Evolutionary conservation across 73 alveolate genomes (phyloP).

Genomic region (Paramecium caudatum): DNA sequence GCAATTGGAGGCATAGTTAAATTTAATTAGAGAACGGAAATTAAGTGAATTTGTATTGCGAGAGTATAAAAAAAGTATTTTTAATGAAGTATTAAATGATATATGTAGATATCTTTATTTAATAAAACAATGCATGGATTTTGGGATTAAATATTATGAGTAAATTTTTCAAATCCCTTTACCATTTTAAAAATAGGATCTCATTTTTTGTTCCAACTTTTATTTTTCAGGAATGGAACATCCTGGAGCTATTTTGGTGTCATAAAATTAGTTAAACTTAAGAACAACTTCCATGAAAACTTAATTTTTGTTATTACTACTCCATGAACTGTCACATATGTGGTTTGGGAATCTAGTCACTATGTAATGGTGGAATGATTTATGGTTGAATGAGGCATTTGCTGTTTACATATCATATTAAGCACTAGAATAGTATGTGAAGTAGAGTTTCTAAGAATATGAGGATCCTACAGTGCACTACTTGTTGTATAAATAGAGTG

Average conservation of each 20-base stretch:
- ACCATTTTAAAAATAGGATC: conserved; percentile 89
- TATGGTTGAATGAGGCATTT: conserved; percentile 98
- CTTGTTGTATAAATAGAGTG: background rate
- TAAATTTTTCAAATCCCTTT: conserved; percentile 82
- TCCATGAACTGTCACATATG: conserved; percentile 93
- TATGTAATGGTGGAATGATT: conserved; percentile 99
- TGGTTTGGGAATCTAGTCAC: conserved; percentile 98
- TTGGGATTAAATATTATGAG: conserved; percentile 72
- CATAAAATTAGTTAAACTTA: conserved; percentile 67
- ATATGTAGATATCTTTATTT: conserved; percentile 67
- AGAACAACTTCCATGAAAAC: conserved; percentile 74
- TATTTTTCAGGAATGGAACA: conserved; percentile 91
- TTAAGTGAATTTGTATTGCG: conserved; percentile 74
- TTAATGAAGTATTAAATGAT: conserved; percentile 82
- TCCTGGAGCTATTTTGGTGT: conserved; percentile 88
- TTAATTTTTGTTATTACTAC: conserved; percentile 75
- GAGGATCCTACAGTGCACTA: background rate
- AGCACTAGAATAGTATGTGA: background rate
- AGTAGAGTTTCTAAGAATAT: background rate
- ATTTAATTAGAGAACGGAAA: conserved; percentile 80
- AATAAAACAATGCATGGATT: conserved; percentile 71
- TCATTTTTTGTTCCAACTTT: conserved; percentile 82
- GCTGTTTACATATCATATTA: conserved; percentile 95
- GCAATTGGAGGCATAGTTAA: conserved; percentile 73
- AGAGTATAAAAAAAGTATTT: conserved; percentile 73